Base-by-base conservation (phyloP, 805 yeast species). In the Candida mattraensis region DNA sequence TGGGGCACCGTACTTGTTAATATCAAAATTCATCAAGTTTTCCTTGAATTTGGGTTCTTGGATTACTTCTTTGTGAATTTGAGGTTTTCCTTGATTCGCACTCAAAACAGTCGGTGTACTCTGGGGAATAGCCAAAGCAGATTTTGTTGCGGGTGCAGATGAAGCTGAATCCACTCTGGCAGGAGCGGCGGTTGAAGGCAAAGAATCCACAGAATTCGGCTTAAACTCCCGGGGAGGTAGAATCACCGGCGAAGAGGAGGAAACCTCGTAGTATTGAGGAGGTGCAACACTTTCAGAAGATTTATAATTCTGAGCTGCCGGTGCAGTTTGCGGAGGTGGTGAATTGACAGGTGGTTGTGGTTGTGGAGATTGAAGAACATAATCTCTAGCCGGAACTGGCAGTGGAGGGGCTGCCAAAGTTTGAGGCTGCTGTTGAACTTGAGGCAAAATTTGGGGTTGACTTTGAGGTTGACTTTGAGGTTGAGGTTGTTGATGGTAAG, bases 1-100 rank as follows among this genome's bases (percentile, higher is more conserved):
- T 6, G 76, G 76, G 3, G 76, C 70, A 1, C 69, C 76, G 40
- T 60, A 58, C 20, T 59, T 61, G 21, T 53, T 45, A 9, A 59
- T 42, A 44, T 70, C 70, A 24, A 68, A 53, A 4, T 64, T 67
- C 52, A 56, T 47, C 12, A 58, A 35, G 18, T 50, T 56, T 1
- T 44, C 50, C 23, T 53, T 47, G 42, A 58, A 55, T 30, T 49
- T 51, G 1, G 61, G 63, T 30, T 54, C 63, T 6, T 33, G 41
- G 12, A 51, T 47, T 5, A 29, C 39, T 24, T 51, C 54, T 24
- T 42, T 43, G 23, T 15, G 45, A 3, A 53, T 48, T 25, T 18
- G 34, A 24, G 40, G 37, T 17, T 18, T 30, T n/a, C 29, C 40
- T 24, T 35, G 32, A 15, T 18, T 28, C 8, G 27, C 39, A 4